These are phyloP conservation scores for Yamadazyma kitorensis DNA, from an alignment of 805 yeast genomes.

Conservation along the genomic window DNA sequence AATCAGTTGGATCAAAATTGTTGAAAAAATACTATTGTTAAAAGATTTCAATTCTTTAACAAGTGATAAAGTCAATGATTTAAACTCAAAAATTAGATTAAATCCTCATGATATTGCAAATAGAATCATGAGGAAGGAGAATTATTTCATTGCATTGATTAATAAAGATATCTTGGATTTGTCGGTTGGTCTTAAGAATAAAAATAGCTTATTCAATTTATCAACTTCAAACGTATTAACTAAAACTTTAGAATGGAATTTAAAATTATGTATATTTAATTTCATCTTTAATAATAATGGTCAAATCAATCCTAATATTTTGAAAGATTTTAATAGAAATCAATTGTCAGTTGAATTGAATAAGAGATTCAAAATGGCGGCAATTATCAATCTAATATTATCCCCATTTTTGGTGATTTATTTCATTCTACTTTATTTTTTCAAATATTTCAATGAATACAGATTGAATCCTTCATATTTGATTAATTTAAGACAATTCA, in stretches of 20 bases:
- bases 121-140: constrained; percentile 92
- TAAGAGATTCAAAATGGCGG: constrained; percentile 84
- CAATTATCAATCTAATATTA: constrained; percentile 72
- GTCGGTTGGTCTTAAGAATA: constrained; percentile 44
- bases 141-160: constrained; percentile 85
- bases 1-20: constrained; percentile 87
- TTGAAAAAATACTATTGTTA: constrained; percentile 67
- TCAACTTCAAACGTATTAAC: constrained; percentile 52
- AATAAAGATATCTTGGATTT: constrained; percentile 74
- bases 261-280: constrained; percentile 83
- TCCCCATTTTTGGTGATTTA: constrained; percentile 87
- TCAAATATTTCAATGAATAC: constrained; percentile 90
- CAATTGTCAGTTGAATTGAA: constrained; percentile 65
- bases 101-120: constrained; percentile 96
- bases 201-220: constrained; percentile 12
- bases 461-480: constrained; percentile 82
- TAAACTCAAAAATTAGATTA: constrained; percentile 67
- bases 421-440: constrained; percentile 78
- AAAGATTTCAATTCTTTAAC: constrained; percentile 78
- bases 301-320: constrained; percentile 66
- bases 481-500: constrained; percentile 70
- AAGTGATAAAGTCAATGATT: constrained; percentile 37
- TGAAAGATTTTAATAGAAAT: constrained; percentile 69
- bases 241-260: constrained; percentile 90
- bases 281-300: constrained; percentile 83